Evolutionary conservation across 768 basidiomycete species (phyloP).

Genomic region (Cystofilobasidium macerans): DNA sequence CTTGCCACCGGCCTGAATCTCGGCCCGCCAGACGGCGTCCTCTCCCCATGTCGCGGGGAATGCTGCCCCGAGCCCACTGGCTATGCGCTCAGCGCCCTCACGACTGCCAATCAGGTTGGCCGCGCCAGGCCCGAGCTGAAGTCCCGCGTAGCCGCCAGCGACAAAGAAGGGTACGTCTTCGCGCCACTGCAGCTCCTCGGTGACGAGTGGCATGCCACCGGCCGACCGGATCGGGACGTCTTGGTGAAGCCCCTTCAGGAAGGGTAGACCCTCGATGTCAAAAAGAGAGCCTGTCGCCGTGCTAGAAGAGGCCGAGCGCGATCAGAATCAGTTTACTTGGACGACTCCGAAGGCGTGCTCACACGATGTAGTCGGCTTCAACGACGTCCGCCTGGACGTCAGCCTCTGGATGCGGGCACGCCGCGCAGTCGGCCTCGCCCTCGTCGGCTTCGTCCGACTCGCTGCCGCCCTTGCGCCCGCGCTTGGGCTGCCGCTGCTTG

Average conservation of each 20-base stretch:
- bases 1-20: not conserved
- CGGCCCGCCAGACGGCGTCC: conserved; percentile 10
- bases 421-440: not conserved
- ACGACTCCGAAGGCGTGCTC: not conserved
- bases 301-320: not conserved
- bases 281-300: conserved; percentile 24
- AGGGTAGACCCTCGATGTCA: conserved; percentile 19
- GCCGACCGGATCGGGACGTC: conserved; percentile 26
- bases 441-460: not conserved
- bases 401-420: not conserved
- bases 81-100: conserved; percentile 8
- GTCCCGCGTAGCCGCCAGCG: conserved; percentile 16
- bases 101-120: conserved; percentile 13
- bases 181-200: conserved; percentile 9
- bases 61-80: conserved; percentile 3
- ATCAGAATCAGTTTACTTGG: not conserved
- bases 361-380: conserved; percentile 12
- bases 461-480: not conserved
- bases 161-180: conserved; percentile 1
- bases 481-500: not conserved
- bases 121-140: conserved; percentile 8
- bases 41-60: conserved; percentile 12
- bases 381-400: not conserved
- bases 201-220: conserved; percentile 12
- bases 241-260: conserved; percentile 23